phyloP scores from a whole-genome alignment of 805 yeast genomes.

The Monosporozyma servazzii region DNA sequence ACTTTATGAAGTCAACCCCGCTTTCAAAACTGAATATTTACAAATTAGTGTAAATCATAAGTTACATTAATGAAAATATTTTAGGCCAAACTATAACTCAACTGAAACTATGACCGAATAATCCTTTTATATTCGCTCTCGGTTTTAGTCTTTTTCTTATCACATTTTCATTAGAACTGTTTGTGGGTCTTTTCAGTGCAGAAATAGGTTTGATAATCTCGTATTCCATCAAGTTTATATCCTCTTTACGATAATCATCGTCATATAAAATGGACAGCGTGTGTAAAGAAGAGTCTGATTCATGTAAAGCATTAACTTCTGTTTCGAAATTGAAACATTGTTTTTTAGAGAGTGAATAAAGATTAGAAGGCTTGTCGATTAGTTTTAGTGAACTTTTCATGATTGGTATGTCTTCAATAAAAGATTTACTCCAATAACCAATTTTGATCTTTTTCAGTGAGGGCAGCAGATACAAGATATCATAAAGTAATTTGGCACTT shows the following conservation, averaged over 20 bases:
- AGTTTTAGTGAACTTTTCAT: background rate
- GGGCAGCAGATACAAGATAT: constrained; percentile 6
- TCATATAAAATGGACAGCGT: background rate
- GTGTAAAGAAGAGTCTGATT: background rate
- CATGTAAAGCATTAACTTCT: background rate
- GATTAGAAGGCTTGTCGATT: background rate
- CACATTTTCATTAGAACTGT: background rate
- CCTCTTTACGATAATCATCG: background rate
- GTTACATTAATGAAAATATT: too few relatives aligned
- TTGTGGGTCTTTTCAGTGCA: background rate
- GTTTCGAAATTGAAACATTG: background rate
- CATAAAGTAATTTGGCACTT: constrained; percentile 9
- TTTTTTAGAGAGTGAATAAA: background rate
- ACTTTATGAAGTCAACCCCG: too few relatives aligned
- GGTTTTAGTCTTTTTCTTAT: background rate
- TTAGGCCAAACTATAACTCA: too few relatives aligned
- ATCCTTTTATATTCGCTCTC: background rate
- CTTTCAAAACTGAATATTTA: too few relatives aligned
- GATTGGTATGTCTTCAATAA: background rate
- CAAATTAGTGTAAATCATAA: too few relatives aligned
- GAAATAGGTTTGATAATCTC: background rate
- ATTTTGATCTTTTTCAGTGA: constrained; percentile 6
- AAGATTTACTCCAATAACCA: background rate
- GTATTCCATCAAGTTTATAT: background rate
- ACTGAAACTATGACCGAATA: background rate